phyloP scores from a whole-genome alignment of 2,329 filamentous ascomycete genomes.

The Alternaria sp. region DNA sequence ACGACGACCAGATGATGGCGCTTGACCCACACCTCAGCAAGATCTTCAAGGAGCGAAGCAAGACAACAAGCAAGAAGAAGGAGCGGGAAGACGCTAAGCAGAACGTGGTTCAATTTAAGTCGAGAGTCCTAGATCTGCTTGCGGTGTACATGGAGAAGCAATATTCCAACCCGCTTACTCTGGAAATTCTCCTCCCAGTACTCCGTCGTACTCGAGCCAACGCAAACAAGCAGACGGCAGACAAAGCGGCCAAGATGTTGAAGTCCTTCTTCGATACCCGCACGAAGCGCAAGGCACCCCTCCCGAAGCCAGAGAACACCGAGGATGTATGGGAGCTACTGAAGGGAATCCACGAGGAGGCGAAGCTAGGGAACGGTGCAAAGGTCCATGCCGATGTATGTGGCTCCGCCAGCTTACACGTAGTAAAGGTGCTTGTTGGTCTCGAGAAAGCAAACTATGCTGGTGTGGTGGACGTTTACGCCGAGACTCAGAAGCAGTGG shows the following conservation, averaged over 20 bases:
- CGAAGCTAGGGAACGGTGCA: conserved; percentile 68
- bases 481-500: conserved; percentile 55
- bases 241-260: conserved; percentile 77
- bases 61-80: conserved; percentile 74
- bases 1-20: conserved; percentile 93
- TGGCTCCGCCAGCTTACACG: conserved; percentile 74
- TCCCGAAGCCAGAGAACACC: conserved; percentile 54
- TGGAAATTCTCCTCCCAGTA: conserved; percentile 75
- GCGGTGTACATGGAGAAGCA: conserved; percentile 86
- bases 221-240: conserved; percentile 76
- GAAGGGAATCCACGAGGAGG: conserved; percentile 73
- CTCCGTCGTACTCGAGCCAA: conserved; percentile 81
- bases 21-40: conserved; percentile 84
- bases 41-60: conserved; percentile 82
- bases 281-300: conserved; percentile 57
- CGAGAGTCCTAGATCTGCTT: conserved; percentile 87
- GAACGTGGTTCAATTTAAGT: conserved; percentile 93
- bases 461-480: conserved; percentile 54
- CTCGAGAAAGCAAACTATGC: conserved; percentile 53
- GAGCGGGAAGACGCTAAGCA: conserved; percentile 88
- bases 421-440: conserved; percentile 69
- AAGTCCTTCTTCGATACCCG: conserved; percentile 74
- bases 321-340: conserved; percentile 67
- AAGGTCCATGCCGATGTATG: conserved; percentile 78
- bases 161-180: conserved; percentile 71